These are phyloP conservation scores for Alternaria sp. DNA, from an alignment of 2,329 filamentous ascomycete species.

Conservation along the genomic window DNA sequence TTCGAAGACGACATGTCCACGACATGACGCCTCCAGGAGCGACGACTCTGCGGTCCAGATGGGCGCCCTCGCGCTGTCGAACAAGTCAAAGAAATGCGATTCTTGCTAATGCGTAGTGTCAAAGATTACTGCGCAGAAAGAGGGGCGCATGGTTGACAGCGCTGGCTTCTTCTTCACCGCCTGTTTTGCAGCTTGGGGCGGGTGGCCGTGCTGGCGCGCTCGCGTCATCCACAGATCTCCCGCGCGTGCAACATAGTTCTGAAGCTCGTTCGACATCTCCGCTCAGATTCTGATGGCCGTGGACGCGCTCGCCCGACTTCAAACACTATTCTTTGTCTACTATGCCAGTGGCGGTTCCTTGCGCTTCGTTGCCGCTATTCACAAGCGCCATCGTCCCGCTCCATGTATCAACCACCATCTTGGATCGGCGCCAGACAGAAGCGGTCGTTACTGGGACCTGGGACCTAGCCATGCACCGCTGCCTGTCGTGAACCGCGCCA, in stretches of 20 bases:
- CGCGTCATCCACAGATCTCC: conserved; percentile 33
- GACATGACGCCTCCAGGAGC: conserved; percentile 7
- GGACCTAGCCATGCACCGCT: conserved; percentile 34
- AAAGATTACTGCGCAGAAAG: conserved; percentile 21
- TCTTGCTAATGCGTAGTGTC: conserved; percentile 12
- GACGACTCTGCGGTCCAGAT: neutral
- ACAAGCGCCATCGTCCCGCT: conserved; percentile 23
- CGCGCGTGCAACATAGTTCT: conserved; percentile 29
- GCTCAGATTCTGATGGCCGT: conserved; percentile 4
- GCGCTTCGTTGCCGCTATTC: conserved; percentile 17
- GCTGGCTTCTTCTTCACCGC: conserved; percentile 35
- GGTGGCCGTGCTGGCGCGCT: conserved; percentile 36
- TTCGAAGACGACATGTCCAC: conserved; percentile 32
- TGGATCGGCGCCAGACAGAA: conserved; percentile 42
- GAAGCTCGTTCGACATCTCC: conserved; percentile 13
- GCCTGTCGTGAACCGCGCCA: conserved; percentile 27
- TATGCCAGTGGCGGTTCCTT: conserved; percentile 3
- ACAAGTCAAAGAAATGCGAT: neutral
- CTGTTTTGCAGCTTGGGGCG: conserved; percentile 34
- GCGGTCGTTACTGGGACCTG: conserved; percentile 31
- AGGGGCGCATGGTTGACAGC: conserved; percentile 33
- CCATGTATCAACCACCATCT: conserved; percentile 33
- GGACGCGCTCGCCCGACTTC: conserved; percentile 1
- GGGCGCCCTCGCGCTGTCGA: neutral
- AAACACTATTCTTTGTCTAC: conserved; percentile 3